Evolutionary conservation across 768 basidiomycete species (phyloP).

Genomic region (Mycena filopes): DNA sequence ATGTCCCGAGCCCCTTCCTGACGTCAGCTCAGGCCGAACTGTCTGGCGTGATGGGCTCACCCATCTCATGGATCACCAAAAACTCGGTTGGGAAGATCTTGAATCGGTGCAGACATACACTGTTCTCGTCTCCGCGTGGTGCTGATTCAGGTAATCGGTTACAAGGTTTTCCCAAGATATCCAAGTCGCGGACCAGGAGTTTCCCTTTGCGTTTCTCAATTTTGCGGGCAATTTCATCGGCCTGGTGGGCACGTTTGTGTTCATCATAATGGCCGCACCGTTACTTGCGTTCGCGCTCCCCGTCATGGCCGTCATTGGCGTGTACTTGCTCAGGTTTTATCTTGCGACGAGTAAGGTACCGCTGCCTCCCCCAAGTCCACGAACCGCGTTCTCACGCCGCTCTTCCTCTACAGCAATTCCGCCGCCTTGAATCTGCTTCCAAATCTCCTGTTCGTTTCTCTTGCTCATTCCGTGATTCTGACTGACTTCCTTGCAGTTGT

Average conservation of each 20-base stretch:
- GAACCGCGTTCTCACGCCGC: neutral
- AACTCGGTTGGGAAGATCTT: slow-evolving; percentile 24
- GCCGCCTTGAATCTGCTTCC: slow-evolving; percentile 20
- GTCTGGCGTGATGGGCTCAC: slow-evolving; percentile 19
- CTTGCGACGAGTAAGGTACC: slow-evolving; percentile 25
- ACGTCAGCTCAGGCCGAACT: slow-evolving; percentile 7
- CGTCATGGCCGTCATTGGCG: slow-evolving; percentile 1
- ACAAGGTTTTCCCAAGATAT: slow-evolving; percentile 26
- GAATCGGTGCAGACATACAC: slow-evolving; percentile 27
- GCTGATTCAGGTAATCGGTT: too few relatives aligned
- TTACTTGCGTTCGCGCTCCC: slow-evolving; percentile 16
- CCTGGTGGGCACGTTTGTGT: slow-evolving; percentile 21
- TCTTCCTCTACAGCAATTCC: slow-evolving; percentile 20
- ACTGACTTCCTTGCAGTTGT: neutral
- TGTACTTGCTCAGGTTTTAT: slow-evolving; percentile 15
- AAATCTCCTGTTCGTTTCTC: slow-evolving; percentile 24
- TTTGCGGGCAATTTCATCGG: neutral
- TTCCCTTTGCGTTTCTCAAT: slow-evolving; percentile 8
- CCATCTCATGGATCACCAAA: slow-evolving; percentile 27
- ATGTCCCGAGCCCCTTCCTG: too few relatives aligned
- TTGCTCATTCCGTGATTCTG: neutral
- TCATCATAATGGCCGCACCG: slow-evolving; percentile 21
- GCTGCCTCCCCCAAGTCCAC: neutral
- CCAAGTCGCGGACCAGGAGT: slow-evolving; percentile 16
- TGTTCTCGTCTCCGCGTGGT: too few relatives aligned